Evolutionary conservation across 2,329 filamentous ascomycete species (phyloP), one percentile per base, ranked within the genome.

Genomic region (Ploettnerulaceae sp.): DNA sequence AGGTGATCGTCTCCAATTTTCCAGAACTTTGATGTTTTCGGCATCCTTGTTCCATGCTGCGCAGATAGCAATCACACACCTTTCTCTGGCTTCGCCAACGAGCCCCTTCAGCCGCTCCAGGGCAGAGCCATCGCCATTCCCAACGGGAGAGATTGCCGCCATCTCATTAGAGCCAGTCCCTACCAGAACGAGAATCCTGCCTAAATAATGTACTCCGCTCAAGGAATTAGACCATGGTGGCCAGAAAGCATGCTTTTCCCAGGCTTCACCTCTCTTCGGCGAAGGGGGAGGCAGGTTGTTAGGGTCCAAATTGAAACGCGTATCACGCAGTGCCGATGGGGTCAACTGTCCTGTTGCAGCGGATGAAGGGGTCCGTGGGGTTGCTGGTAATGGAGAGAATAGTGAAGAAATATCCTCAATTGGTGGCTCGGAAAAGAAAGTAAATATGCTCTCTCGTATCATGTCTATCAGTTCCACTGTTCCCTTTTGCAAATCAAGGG

Each of bases 191-290:
- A 97, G 72, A 63, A 93, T 84, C 63, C 86, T 89, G 40, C 86
- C 82, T 4, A 98, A 75, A 61, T 95, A 96, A 64, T 95, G 81
- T 1, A 91, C 87, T n/a, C 87, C 91, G 48, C 89, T 94, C 18
- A 97, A 71, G 0, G 90, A 90, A 62, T 96, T 97, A 2, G 89
- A 86, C 69, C 86, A 84, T 0, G 91, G 93, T 3, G 91, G 90
- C 90, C 91, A 97, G 66, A 97, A 98, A 0, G 90, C 91, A 65
- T 93, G 81, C 69, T 91, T 85, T 62, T 97, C 93, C 89, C 89
- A 97, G 0, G 83, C 71, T 58, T 95, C 89, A 5, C 90, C 91
- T 34, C 78, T 79, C 57, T 76, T 86, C 0, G 89, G 87, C 0
- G 86, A 88, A 1, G 84, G 82, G 8, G 82, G 81, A 1, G 89